Evolutionary conservation across 148 eudicot genomes (phyloP), one percentile per base, ranked within the genome.

Genomic region (Arctostaphylos glauca): DNA sequence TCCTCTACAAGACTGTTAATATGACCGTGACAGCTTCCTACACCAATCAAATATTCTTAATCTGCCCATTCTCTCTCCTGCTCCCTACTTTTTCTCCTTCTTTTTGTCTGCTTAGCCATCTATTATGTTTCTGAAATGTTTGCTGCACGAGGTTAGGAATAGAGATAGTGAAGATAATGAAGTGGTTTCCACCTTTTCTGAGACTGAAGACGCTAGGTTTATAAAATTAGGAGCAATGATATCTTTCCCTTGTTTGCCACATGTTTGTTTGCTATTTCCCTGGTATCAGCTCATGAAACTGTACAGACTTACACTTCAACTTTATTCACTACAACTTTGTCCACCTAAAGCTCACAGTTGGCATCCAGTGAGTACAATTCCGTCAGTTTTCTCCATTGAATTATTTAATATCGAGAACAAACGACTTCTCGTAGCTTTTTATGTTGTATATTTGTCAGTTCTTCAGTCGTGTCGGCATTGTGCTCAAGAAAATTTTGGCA

Each of bases 121-220:
- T 64, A 54, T 77, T 15, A n/a, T 77, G 79, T 76, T 13, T 31
- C 8, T 46, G 31, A 46, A 31, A 21, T 10, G 10, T 68, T 41
- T 13, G 15, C 19, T 38, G 46, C 46, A 68, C 41, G 9, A 68
- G 74, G 46, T 68, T 4, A 31, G 38, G n/a, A 68, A 68, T 58
- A 19, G 23, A 58, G 64, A 58, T 18, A 38, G 46, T 38, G 47
- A 13, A 14, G 74, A 68, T 68, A 68, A 12, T 38, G 13, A 67
- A 67, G 47, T 68, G 74, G 43, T 68, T 62, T 31, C 19, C 74
- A 68, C 74, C 46, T 68, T 68, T 68, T 68, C 13, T 14, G 74
- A 68, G 44, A 9, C 13, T 10, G 74, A 14, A 14, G 21, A 44
- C 7, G 21, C 5, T 4, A 72, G 15, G 72, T 15, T 44, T 43